Base-by-base conservation (phyloP, 805 yeast genomes). In the Sungouiella blattae region DNA sequence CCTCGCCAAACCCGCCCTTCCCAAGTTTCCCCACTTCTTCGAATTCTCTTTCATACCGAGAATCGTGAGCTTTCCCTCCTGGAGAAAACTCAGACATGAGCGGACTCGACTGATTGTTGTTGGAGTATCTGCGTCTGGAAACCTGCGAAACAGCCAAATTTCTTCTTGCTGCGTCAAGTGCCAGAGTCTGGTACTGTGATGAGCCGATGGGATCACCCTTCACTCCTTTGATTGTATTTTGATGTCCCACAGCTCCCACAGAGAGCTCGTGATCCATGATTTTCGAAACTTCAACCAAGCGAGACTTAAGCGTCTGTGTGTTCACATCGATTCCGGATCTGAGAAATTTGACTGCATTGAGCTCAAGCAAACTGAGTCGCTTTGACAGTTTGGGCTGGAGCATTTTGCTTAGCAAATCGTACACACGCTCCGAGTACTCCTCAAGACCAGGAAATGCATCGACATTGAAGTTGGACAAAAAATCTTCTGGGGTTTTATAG, bases 1-100 rank as follows among this genome's bases (percentile, higher is more conserved):
- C 99, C 58, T 93, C 97, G 5, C 99, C 99, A 62, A 84, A 93
- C 0, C 95, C 99, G 26, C 99, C 99, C 48, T 80, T 78, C 2
- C 99, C 99, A 6, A 93, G 62, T 14, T 82, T 77, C 0, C 91
- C 93, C 28, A 87, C 84, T 55, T 93, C 98, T 58, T 93, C 98
- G 59, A 94, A 93, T 55, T 93, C 99, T 43, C 89, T 78, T 3
- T 80, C 84, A 55, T 91, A 93, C 44, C 98, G 70, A 15, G 49
- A 45, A 6, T 41, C 46, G 7, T 22, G 28, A 9, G 7, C 28
- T 26, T 6, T 7, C 11, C 7, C 11, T 6, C 17, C 18, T n/a
- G n/a, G n/a, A n/a, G n/a, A n/a, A n/a, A n/a, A n/a, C n/a, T n/a
- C n/a, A 8, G 2, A 13, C n/a, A 8, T 29, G 15, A 4, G 16